Evolutionary conservation across 1,284 basidiomycete species (phyloP), one percentile per base, ranked within the genome.

Genomic region (Heterobasidion irregulare): DNA sequence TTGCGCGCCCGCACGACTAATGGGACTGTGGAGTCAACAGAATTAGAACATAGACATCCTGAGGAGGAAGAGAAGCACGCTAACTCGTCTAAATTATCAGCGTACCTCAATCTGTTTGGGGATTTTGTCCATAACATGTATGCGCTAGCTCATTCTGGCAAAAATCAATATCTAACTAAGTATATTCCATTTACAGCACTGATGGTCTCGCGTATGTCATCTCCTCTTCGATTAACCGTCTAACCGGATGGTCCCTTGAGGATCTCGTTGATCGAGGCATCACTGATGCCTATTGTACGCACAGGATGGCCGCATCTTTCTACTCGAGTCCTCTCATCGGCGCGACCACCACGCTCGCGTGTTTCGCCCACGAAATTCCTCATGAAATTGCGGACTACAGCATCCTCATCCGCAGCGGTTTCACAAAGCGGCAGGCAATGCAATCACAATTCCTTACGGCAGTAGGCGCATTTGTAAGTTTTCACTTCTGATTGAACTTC

Each of bases 311-410:
- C 10, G 92, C 92, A 49, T 91, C 88, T 19, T 94, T 94, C 74
- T 94, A 94, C 68, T 90, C 89, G 18, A 89, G 87, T 43, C 92
- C 92, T 1, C 75, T 92, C 53, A 90, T 94, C 61, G 92, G 92
- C 46, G 92, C 92, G 43, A 93, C 92, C 52, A 94, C 92, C 2
- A 93, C 92, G 10, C 78, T 94, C 49, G 92, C 92, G 15, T 94
- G 92, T 64, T 94, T 94, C 66, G 91, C 90, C 6, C 92, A 94
- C 68, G 92, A 94, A 69, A 93, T 94, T 54, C 91, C 91, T 15
- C 91, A 93, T 65, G 91, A 93, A 75, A 94, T 94, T 57, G 92
- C 92, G 16, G 92, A 94, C 68, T 94, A 94, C 66, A 92, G 89
- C 15, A 94, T 94, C 63, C 75, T 94, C 41, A 82, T 93, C 53